Base-by-base conservation (phyloP, 139 green algal genomes). In the Nannochloris sp. region DNA sequence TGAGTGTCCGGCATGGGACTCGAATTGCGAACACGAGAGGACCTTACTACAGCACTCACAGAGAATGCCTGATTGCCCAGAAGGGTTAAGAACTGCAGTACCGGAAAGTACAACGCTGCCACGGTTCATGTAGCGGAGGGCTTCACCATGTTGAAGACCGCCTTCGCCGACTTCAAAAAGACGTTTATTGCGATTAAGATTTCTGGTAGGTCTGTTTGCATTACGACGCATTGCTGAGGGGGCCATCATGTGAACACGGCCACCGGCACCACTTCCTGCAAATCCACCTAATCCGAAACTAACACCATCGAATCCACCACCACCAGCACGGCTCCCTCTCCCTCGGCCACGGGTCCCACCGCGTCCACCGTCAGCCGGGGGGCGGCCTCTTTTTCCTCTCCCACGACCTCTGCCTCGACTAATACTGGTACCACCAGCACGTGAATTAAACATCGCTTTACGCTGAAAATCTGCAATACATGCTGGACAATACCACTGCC, bases 31-130 rank as follows among this genome's bases (percentile, higher is more conserved):
- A 47, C 81, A 87, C 55, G 71, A 87, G 13, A 67, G 35, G 24
- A 97, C 75, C 38, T 69, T 60, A 61, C 81, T 73, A 81, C 90
- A 97, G 83, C 80, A 87, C 45, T 73, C 75, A 70, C 90, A 97
- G 29, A 81, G 73, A 72, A 97, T 96, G 69, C 90, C 90, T 6
- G 61, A 71, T 12, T 61, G 32, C 44, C 72, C 74, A 23, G 60
- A 64, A 9, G 47, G 27, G 25, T 72, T 54, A 13, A 90, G 78
- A 29, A 69, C 34, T 14, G 85, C 76, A 2, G 39, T 54, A 46
- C 89, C 89, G 34, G 65, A 44, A 62, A 96, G 74, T 38, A 91
- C 62, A 31, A 55, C 55, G 47, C 73, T 55, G 15, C 80, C 81
- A 67, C 58, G 32, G 14, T 58, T 27, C 31, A 47, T 64, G 67